Percentiles rank a stretch among this genome's conserved stretches.
Conservation (phyloP, 2,329 filamentous ascomycete species). For the Cytospora schulzeri region DNA sequence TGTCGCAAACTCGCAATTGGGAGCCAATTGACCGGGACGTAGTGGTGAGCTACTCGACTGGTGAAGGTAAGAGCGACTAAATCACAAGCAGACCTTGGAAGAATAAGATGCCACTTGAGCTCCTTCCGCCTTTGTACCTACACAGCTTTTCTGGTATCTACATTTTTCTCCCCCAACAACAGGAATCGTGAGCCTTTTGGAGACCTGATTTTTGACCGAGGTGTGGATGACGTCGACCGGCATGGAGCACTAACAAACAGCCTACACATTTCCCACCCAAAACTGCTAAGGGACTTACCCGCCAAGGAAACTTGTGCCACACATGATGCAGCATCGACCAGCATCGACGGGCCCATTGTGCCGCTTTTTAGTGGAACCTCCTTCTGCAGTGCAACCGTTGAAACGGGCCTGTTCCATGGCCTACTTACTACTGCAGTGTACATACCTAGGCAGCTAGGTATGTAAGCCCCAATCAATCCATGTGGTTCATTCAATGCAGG, state of each 20-base stretch:
- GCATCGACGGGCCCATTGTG: not conserved
- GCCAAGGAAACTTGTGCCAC: not conserved
- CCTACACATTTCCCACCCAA: not conserved
- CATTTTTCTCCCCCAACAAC: not conserved
- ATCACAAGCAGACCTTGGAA: not conserved
- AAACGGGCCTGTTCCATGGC: not conserved
- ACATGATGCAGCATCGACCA: too few species aligned
- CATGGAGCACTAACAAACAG: not conserved
- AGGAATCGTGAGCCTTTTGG: not conserved
- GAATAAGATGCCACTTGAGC: not conserved
- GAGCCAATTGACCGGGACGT: not conserved
- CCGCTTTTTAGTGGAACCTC: not conserved
- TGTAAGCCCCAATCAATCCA: too few species aligned
- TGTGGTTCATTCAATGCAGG: too few species aligned
- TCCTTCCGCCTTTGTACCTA: not conserved
- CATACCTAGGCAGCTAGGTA: too few species aligned
- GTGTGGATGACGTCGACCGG: not conserved
- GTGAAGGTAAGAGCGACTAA: not conserved
- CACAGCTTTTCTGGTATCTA: not conserved
- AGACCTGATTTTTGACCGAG: not conserved
- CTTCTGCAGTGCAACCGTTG: not conserved
- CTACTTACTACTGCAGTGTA: not conserved
- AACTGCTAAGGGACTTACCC: not conserved
- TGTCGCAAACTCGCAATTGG: not conserved
- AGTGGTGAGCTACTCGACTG: not conserved